Percentiles rank a stretch among this genome's conserved stretches.
Conservation (phyloP, 768 basidiomycete species). For the Mycena crocata region DNA sequence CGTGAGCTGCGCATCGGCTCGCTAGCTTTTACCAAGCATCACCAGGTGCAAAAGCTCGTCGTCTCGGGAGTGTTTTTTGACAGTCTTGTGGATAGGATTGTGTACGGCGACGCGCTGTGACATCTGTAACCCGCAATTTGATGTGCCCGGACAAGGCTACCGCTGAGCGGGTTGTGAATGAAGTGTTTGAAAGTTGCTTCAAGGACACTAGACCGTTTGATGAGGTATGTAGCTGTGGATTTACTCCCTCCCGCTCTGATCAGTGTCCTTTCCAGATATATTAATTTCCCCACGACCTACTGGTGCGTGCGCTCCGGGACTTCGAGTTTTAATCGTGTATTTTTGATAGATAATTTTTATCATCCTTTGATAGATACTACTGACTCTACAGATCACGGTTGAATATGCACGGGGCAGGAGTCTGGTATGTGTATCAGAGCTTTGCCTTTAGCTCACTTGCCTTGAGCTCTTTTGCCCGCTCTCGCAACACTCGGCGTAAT, state of each 20-base stretch:
- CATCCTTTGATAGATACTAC: too few species aligned
- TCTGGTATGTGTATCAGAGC: constrained; percentile 4
- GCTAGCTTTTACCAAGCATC: constrained; percentile 89
- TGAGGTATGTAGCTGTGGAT: constrained; percentile 66
- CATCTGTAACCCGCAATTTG: constrained; percentile 86
- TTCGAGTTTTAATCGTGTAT: constrained; percentile 20
- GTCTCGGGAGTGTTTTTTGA: constrained; percentile 23
- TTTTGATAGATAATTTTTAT: constrained; percentile 16
- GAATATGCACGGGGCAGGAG: neutral
- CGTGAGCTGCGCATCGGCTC: constrained; percentile 85
- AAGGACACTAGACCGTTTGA: constrained; percentile 97
- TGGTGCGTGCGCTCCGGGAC: neutral
- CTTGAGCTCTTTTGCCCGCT: constrained; percentile 29
- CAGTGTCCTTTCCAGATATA: constrained; percentile 24
- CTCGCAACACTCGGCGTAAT: constrained; percentile 48
- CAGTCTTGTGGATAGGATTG: constrained; percentile 69
- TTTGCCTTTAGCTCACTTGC: constrained; percentile 26
- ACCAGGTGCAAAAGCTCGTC: constrained; percentile 71
- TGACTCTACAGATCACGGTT: neutral
- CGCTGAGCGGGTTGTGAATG: constrained; percentile 92
- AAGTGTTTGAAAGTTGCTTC: constrained; percentile 98
- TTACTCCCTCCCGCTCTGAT: neutral
- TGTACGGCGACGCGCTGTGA: constrained; percentile 86
- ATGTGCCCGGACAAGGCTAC: constrained; percentile 78
- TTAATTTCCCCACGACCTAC: neutral